These are phyloP conservation scores for Nicotiana sylvestris DNA, from an alignment of 257 asterid genomes.

Conservation along the genomic window DNA sequence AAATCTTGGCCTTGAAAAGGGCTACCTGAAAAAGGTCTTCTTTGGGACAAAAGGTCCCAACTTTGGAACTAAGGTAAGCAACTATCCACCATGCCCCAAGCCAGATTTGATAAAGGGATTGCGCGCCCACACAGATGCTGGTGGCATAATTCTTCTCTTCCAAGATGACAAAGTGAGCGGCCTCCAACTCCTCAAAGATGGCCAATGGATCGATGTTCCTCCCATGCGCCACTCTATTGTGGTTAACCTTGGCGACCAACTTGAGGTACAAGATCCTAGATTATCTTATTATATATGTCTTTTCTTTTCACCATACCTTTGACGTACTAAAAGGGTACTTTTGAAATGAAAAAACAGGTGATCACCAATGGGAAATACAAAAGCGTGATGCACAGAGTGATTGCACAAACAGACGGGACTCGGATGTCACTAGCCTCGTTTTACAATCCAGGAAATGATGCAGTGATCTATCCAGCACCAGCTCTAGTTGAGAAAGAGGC, in stretches of 20 bases:
- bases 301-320: not conserved
- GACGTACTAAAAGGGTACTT: not conserved
- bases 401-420: constrained; percentile 23
- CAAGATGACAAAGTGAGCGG: constrained; percentile 63
- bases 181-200: constrained; percentile 61
- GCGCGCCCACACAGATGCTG: constrained; percentile 74
- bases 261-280: constrained; percentile 31
- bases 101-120: constrained; percentile 57
- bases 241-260: constrained; percentile 66
- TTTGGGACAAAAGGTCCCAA: constrained; percentile 39
- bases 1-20: constrained; percentile 49
- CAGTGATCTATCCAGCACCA: constrained; percentile 26
- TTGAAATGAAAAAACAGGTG: constrained; percentile 15
- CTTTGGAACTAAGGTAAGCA: constrained; percentile 73
- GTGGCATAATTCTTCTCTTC: constrained; percentile 59
- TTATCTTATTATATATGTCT: not conserved
- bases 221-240: constrained; percentile 54
- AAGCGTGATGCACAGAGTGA: constrained; percentile 28
- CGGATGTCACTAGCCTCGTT: constrained; percentile 28
- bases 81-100: constrained; percentile 57
- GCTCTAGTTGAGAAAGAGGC: constrained; percentile 3
- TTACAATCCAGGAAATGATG: constrained; percentile 28
- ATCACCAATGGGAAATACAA: constrained; percentile 27
- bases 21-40: constrained; percentile 49
- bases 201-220: constrained; percentile 56